Evolutionary conservation across 306 rosid species (phyloP).

Genomic region (Astragalus glycyphyllos): DNA sequence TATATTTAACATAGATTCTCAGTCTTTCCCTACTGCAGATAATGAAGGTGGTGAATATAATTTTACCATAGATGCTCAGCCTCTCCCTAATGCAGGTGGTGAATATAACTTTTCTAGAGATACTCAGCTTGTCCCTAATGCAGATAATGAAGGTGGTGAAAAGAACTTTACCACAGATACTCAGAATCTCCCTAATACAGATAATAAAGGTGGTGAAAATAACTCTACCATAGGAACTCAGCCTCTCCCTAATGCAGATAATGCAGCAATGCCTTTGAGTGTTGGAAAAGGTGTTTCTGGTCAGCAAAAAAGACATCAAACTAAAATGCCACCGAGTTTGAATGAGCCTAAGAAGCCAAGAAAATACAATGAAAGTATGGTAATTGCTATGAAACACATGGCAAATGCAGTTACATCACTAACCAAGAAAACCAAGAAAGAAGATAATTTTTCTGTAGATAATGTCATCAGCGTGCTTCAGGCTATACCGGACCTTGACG

Average conservation of each 20-base stretch:
- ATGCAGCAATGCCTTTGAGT: constrained; percentile 12
- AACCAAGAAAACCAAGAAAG: constrained; percentile 55
- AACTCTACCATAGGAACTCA: constrained; percentile 27
- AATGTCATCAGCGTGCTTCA: constrained; percentile 50
- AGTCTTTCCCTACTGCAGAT: neutral
- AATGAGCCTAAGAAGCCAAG: constrained; percentile 46
- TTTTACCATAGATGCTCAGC: constrained; percentile 30
- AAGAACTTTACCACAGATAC: constrained; percentile 36
- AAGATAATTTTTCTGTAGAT: constrained; percentile 49
- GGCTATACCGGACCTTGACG: constrained; percentile 61
- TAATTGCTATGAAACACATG: constrained; percentile 43
- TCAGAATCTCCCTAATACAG: constrained; percentile 9
- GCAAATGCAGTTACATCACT: constrained; percentile 52
- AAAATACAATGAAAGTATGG: constrained; percentile 35
- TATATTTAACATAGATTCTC: constrained; percentile 28
- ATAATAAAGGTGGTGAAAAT: constrained; percentile 20
- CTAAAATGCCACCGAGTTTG: constrained; percentile 25
- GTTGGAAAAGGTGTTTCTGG: constrained; percentile 39
- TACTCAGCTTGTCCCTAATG: neutral
- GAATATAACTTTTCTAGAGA: constrained; percentile 7
- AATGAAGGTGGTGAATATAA: constrained; percentile 34
- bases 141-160: constrained; percentile 7
- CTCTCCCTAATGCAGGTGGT: neutral
- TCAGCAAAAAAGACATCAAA: constrained; percentile 43
- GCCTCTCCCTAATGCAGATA: constrained; percentile 11